Conservation (phyloP, 257 asterid species). For the Nicotiana tomentosiformis region DNA sequence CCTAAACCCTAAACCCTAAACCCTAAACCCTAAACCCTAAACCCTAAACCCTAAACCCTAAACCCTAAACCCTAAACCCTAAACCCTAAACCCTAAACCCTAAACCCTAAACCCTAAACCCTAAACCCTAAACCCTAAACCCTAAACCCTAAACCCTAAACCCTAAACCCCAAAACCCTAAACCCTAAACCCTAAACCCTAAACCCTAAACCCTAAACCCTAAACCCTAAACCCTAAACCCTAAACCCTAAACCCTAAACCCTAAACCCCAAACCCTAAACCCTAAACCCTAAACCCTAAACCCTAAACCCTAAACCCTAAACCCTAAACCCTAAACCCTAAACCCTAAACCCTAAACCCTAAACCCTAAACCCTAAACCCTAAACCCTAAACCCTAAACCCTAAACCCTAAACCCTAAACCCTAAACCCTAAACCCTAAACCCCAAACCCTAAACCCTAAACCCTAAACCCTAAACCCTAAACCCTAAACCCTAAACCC, state of each 20-base stretch:
- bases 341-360: constrained; percentile 9
- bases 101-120: constrained; percentile 2
- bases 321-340: neutral
- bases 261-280: neutral
- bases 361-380: constrained; percentile 8
- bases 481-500: constrained; percentile 9
- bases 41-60: constrained; percentile 15
- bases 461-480: constrained; percentile 6
- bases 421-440: neutral
- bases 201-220: neutral
- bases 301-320: neutral
- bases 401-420: neutral
- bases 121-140: constrained; percentile 13
- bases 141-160: constrained; percentile 10
- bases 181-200: neutral
- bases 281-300: neutral
- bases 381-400: neutral
- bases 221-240: neutral
- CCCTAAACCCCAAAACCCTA: constrained; percentile 6
- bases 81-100: constrained; percentile 9
- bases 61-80: constrained; percentile 9
- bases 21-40: constrained; percentile 14
- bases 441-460: constrained; percentile 7
- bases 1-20: constrained; percentile 19
- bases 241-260: neutral